Base-by-base conservation (phyloP, 176 grass and related monocot species). In the Carex littledalei region DNA sequence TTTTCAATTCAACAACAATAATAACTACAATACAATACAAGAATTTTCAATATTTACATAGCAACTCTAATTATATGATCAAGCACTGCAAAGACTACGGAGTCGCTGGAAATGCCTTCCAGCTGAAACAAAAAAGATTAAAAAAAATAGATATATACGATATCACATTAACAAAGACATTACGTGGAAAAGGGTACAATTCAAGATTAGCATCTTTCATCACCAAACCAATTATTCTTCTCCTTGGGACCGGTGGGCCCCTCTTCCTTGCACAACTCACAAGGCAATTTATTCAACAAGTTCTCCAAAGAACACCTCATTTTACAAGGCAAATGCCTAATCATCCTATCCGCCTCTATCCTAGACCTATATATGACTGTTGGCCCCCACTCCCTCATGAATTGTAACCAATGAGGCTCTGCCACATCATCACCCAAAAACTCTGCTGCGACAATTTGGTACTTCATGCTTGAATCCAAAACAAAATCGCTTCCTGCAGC, bases 311-410 rank as follows among this genome's bases (percentile, higher is more conserved):
- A 77, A 35, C 84, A 74, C 57, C 63, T 89, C 16, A 98, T 60
- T 80, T 69, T 86, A 41, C 24, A 13, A 2, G 91, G 95, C 34
- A 94, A 50, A 54, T 54, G 53, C 2, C 79, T 54, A 39, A 89
- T 15, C 53, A 89, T 69, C 80, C 58, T 79, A 57, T 94, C 93
- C 47, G 91, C 81, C 55, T 87, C 56, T 76, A 78, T 88, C 86
- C 84, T 91, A 17, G 84, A 92, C 81, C 65, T 86, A 81, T 95
- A 94, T 24, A 80, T 67, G 57, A 98, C 86, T 56, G 89, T 93
- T 52, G 93, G 93, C 0, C 95, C 95, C 95, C 93, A 95, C 64
- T 93, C 91, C 84, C 89, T 82, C 95, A 95, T 95, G 89, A 88
- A 95, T 32, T 92, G 88, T 77, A 98, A 86, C 95, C 91, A 95